phyloP scores from a whole-genome alignment of 1,284 basidiomycete genomes.

The Cryptococcus neoformans region DNA sequence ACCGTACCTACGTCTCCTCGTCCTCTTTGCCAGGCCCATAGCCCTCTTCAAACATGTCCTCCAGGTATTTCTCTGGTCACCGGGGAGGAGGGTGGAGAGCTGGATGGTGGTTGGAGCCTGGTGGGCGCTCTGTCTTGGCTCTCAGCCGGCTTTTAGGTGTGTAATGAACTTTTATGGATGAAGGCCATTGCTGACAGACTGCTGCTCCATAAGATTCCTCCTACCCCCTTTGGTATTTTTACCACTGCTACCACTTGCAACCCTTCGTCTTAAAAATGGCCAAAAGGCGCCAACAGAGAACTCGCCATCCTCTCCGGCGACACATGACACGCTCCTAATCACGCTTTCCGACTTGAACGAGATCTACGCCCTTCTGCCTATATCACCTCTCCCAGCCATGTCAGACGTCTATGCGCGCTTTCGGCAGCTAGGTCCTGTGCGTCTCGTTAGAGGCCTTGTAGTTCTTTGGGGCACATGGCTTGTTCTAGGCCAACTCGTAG shows the following conservation, averaged over 20 bases:
- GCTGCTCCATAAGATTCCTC: slow-evolving; percentile 40
- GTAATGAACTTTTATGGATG: slow-evolving; percentile 22
- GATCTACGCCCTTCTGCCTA: slow-evolving; percentile 44
- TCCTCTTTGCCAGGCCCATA: slow-evolving; percentile 57
- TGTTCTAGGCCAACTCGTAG: slow-evolving; percentile 22
- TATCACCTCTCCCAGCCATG: slow-evolving; percentile 28
- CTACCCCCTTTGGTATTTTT: slow-evolving; percentile 41
- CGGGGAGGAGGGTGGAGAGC: slow-evolving; percentile 60
- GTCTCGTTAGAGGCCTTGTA: slow-evolving; percentile 36
- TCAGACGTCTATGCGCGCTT: slow-evolving; percentile 32
- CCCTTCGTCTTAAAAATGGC: slow-evolving; percentile 53
- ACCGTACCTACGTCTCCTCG: slow-evolving; percentile 45
- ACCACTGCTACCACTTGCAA: slow-evolving; percentile 30
- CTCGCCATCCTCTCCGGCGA: slow-evolving; percentile 51
- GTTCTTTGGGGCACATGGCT: slow-evolving; percentile 48
- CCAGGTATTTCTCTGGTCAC: slow-evolving; percentile 64
- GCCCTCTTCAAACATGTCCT: slow-evolving; percentile 52
- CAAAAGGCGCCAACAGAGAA: slow-evolving; percentile 34
- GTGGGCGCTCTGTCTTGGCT: slow-evolving; percentile 73
- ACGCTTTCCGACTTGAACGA: slow-evolving; percentile 47
- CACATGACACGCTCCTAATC: slow-evolving; percentile 59
- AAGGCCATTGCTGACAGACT: neutral
- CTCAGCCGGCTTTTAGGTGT: slow-evolving; percentile 59
- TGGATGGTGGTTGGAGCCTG: slow-evolving; percentile 65
- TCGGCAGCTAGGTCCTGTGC: slow-evolving; percentile 28